A percentile compares a stretch with the other conserved stretches of the same genome.
phyloP scores from a whole-genome alignment of 2,329 filamentous ascomycete genomes.

The Xylariales sp. region DNA sequence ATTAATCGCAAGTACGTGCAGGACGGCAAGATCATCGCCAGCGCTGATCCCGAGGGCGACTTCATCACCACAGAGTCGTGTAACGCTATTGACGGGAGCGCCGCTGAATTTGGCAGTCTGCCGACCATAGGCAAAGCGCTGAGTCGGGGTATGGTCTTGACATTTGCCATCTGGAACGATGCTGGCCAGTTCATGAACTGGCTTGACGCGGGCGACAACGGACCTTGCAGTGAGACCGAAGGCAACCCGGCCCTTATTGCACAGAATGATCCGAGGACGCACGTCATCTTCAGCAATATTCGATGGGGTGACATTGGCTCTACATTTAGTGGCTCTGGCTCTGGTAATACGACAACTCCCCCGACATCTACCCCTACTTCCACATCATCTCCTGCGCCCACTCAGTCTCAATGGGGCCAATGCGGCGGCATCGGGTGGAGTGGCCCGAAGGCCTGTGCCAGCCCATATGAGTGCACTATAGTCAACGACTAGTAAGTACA shows the following conservation, averaged over 20 bases:
- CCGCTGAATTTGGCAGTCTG: conserved; percentile 53
- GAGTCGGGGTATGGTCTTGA: conserved; percentile 63
- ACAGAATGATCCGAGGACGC: conserved; percentile 39
- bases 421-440: conserved; percentile 31
- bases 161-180: conserved; percentile 68
- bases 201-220: conserved; percentile 63
- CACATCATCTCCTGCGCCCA: conserved; percentile 10
- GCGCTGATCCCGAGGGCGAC: conserved; percentile 50
- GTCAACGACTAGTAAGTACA: conserved; percentile 34
- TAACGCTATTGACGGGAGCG: conserved; percentile 38
- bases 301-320: conserved; percentile 47
- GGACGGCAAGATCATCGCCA: conserved; percentile 58
- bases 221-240: conserved; percentile 65
- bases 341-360: conserved; percentile 13
- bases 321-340: conserved; percentile 28
- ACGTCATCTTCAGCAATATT: conserved; percentile 47
- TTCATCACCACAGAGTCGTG: conserved; percentile 44
- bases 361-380: conserved; percentile 12
- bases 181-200: conserved; percentile 65
- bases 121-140: conserved; percentile 58
- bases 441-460: conserved; percentile 30
- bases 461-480: conserved; percentile 24
- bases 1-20: conserved; percentile 64
- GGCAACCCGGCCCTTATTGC: conserved; percentile 58
- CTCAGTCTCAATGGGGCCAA: conserved; percentile 25